A percentile compares a stretch with the other conserved stretches of the same genome.
Conservation (phyloP, 225 moss, liverwort and hornwort species). For the Thuidium tamariscinum region DNA sequence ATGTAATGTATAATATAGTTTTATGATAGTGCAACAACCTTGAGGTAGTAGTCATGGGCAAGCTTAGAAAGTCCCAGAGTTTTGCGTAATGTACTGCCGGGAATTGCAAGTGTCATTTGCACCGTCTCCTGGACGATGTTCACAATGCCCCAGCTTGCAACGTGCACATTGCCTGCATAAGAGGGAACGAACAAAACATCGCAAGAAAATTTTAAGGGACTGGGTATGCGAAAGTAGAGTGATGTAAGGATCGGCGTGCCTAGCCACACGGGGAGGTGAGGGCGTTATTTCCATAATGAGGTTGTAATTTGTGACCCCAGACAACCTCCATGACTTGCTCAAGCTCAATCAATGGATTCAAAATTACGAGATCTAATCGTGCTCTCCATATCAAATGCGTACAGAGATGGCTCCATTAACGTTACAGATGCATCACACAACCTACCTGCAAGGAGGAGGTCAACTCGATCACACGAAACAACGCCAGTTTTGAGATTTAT, state of each 20-base stretch:
- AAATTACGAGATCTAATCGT: background rate
- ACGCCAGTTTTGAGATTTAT: slow-evolving; percentile 65
- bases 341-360: background rate
- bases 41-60: slow-evolving; percentile 65
- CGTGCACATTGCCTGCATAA: slow-evolving; percentile 62
- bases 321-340: background rate
- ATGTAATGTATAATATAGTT: background rate
- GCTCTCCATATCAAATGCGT: background rate
- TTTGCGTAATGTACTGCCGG: slow-evolving; percentile 59
- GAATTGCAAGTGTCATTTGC: slow-evolving; percentile 80
- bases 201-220: background rate
- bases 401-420: background rate
- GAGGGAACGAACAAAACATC: background rate
- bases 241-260: background rate
- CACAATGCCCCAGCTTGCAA: slow-evolving; percentile 80
- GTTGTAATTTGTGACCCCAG: background rate
- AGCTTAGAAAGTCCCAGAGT: slow-evolving; percentile 61
- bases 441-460: slow-evolving; percentile 85
- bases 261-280: background rate
- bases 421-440: background rate
- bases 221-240: background rate
- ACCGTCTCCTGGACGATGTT: slow-evolving; percentile 55
- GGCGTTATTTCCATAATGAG: background rate
- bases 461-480: slow-evolving; percentile 66
- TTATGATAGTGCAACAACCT: slow-evolving; percentile 29